These are phyloP conservation scores for Calonectria pseudoreteaudii DNA, from an alignment of 2,329 filamentous ascomycete species.

Conservation along the genomic window DNA sequence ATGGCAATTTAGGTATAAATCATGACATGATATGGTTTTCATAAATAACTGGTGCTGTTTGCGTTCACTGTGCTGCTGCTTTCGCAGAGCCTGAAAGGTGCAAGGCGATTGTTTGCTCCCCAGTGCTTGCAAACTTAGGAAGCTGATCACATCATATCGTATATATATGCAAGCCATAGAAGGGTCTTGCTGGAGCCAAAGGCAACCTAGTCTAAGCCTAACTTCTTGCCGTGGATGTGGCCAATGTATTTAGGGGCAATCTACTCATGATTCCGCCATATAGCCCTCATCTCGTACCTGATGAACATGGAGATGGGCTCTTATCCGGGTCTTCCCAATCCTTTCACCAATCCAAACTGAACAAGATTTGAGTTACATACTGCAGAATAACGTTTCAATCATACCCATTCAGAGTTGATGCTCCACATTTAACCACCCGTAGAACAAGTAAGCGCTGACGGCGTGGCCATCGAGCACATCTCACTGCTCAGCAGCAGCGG, in stretches of 20 bases:
- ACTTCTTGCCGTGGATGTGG: neutral
- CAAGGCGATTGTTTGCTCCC: neutral
- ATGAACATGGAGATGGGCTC: neutral
- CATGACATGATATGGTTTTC: neutral
- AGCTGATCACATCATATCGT: neutral
- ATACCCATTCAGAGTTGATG: neutral
- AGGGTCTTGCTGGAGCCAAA: neutral
- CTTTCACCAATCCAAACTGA: too few relatives aligned
- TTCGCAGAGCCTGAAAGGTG: neutral
- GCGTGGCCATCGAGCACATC: constrained; percentile 6
- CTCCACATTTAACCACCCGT: neutral
- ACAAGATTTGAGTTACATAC: neutral
- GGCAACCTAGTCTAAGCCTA: neutral
- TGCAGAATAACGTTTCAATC: neutral
- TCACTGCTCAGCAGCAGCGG: neutral
- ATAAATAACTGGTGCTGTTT: neutral
- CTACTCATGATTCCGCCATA: neutral
- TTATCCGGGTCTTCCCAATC: too few relatives aligned
- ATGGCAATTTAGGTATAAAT: neutral
- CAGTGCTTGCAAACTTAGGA: neutral
- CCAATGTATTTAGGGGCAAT: neutral
- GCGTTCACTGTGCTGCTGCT: neutral
- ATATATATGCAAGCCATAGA: neutral
- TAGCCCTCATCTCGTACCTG: constrained; percentile 4
- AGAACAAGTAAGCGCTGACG: neutral